These are phyloP conservation scores for Apiospora malaysiana DNA, from an alignment of 2,329 filamentous ascomycete genomes.

Conservation along the genomic window DNA sequence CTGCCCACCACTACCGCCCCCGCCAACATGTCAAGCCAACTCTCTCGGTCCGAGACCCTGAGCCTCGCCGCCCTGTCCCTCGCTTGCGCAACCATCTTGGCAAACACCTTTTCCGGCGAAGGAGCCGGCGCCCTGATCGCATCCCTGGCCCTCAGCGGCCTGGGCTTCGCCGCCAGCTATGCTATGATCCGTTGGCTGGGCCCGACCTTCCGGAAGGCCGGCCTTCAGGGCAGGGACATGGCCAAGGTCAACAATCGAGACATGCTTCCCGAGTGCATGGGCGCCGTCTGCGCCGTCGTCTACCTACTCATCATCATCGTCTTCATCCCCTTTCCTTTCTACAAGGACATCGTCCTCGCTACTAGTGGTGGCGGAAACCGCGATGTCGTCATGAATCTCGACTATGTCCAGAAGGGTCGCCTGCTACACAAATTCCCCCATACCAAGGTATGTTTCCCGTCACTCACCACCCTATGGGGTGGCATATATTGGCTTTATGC, in stretches of 20 bases:
- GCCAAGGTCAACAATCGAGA: conserved; percentile 66
- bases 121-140: conserved; percentile 90
- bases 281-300: conserved; percentile 88
- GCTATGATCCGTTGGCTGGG: conserved; percentile 94
- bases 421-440: conserved; percentile 93
- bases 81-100: conserved; percentile 74
- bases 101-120: conserved; percentile 76
- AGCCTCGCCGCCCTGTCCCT: conserved; percentile 67
- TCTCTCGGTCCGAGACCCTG: conserved; percentile 60
- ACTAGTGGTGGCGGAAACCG: conserved; percentile 93
- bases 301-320: conserved; percentile 88
- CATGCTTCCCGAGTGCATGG: conserved; percentile 89
- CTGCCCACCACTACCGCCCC: background rate
- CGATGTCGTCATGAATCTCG: conserved; percentile 78
- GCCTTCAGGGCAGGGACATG: conserved; percentile 88
- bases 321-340: conserved; percentile 97
- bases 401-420: conserved; percentile 79
- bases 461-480: background rate
- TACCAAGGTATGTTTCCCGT: conserved; percentile 70
- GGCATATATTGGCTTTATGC: background rate
- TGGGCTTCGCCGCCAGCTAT: conserved; percentile 83
- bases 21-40: conserved; percentile 41
- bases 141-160: conserved; percentile 82
- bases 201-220: conserved; percentile 84
- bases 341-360: conserved; percentile 95